Conservation (phyloP, 1,284 basidiomycete species). For the Taiwanofungus camphoratus region DNA sequence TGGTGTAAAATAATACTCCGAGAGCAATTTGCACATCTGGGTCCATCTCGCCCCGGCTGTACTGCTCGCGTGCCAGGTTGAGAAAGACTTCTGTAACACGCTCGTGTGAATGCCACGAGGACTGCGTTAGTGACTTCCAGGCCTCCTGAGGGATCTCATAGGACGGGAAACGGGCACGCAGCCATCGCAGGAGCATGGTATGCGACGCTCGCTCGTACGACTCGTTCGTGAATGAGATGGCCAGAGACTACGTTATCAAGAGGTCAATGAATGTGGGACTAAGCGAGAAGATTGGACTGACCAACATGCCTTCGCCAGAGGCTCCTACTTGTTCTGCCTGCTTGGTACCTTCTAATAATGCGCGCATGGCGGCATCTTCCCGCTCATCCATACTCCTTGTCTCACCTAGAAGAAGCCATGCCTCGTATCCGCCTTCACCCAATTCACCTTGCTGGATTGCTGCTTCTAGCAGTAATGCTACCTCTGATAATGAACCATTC, state of each 20-base stretch:
- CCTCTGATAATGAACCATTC: slow-evolving; percentile 84
- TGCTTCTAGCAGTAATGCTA: slow-evolving; percentile 80
- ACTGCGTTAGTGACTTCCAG: slow-evolving; percentile 51
- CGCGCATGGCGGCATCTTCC: slow-evolving; percentile 75
- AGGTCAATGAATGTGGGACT: slow-evolving; percentile 2
- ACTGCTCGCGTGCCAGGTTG: slow-evolving; percentile 77
- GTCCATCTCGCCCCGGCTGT: slow-evolving; percentile 69
- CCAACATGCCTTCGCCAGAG: slow-evolving; percentile 78
- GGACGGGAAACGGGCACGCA: slow-evolving; percentile 73
- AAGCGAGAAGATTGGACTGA: slow-evolving; percentile 34
- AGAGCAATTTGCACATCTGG: slow-evolving; percentile 92
- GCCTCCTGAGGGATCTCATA: slow-evolving; percentile 55
- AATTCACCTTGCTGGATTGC: slow-evolving; percentile 78
- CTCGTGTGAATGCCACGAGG: slow-evolving; percentile 84
- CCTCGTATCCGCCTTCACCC: slow-evolving; percentile 78
- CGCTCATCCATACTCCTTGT: slow-evolving; percentile 96
- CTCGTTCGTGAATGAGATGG: slow-evolving; percentile 98
- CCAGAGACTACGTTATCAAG: slow-evolving; percentile 64
- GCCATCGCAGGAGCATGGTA: slow-evolving; percentile 84
- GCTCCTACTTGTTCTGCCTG: slow-evolving; percentile 56
- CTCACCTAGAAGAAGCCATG: slow-evolving; percentile 93
- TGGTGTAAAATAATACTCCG: slow-evolving; percentile 91
- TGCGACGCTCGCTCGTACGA: slow-evolving; percentile 87
- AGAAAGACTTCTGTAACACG: slow-evolving; percentile 84
- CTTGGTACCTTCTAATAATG: slow-evolving; percentile 63